A percentile compares a stretch with the other conserved stretches of the same genome.
Evolutionary conservation across 2,329 filamentous ascomycete genomes (phyloP).

Genomic region (Fusarium neocosmosporiellum): DNA sequence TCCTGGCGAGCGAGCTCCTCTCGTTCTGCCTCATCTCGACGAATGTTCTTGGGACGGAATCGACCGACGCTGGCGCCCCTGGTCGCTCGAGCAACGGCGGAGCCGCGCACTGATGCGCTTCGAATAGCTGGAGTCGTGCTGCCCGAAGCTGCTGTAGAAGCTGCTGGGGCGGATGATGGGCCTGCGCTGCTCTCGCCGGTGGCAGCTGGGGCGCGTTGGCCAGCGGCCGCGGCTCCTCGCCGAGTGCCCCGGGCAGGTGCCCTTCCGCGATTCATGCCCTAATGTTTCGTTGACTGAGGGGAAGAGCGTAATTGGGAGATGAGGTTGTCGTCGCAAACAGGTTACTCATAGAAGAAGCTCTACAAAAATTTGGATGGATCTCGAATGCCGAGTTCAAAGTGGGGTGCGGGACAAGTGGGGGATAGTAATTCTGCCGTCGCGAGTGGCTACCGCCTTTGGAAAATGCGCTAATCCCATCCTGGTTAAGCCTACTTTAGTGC

Average conservation of each 20-base stretch:
- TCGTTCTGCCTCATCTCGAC: conserved; percentile 62
- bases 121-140: conserved; percentile 26
- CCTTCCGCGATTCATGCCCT: conserved; percentile 50
- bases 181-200: conserved; percentile 32
- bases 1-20: conserved; percentile 59
- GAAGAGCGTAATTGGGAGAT: not conserved
- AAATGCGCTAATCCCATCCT: not conserved
- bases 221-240: conserved; percentile 44
- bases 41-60: conserved; percentile 61
- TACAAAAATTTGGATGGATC: conserved; percentile 43
- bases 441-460: conserved; percentile 25
- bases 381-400: conserved; percentile 36
- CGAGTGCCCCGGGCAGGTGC: conserved; percentile 47
- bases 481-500: not conserved
- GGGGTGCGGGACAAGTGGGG: conserved; percentile 48
- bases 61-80: conserved; percentile 52
- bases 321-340: conserved; percentile 4
- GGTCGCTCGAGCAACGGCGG: conserved; percentile 49
- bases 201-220: conserved; percentile 36
- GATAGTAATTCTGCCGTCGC: conserved; percentile 45
- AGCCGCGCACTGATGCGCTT: conserved; percentile 46
- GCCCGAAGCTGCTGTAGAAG: conserved; percentile 31
- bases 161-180: conserved; percentile 19
- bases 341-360: conserved; percentile 32
- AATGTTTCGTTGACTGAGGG: too few relatives aligned